A percentile compares a stretch with the other conserved stretches of the same genome.
phyloP scores from a whole-genome alignment of 208 protist genomes.

The Phytomonas serpens region DNA sequence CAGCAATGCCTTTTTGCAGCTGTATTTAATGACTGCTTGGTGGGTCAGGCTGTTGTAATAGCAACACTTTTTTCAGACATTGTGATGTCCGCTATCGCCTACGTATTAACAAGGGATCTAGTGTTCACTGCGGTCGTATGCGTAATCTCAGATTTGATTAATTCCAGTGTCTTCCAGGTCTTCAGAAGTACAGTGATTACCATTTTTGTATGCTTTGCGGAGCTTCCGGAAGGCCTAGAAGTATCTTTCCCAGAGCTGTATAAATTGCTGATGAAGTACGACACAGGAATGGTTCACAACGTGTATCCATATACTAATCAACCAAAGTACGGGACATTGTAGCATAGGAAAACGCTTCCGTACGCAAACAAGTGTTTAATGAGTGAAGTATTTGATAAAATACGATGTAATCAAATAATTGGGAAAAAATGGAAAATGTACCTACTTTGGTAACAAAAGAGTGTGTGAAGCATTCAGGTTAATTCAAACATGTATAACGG shows the following conservation, averaged over 20 bases:
- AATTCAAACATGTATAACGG: background rate
- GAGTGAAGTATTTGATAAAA: background rate
- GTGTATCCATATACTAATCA: background rate
- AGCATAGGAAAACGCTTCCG: background rate
- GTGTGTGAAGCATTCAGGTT: background rate
- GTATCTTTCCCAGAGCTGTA: conserved; percentile 59
- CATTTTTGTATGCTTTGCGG: conserved; percentile 83
- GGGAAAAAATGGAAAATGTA: background rate
- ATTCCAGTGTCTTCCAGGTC: conserved; percentile 32
- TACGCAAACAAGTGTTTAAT: background rate
- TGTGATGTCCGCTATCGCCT: conserved; percentile 19
- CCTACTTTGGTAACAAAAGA: background rate
- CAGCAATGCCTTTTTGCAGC: conserved; percentile 60
- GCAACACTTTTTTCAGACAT: conserved; percentile 24
- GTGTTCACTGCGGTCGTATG: conserved; percentile 20
- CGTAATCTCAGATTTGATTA: conserved; percentile 42
- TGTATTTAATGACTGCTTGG: conserved; percentile 75
- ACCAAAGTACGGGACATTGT: background rate
- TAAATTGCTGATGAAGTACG: conserved; percentile 24
- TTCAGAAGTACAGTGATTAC: conserved; percentile 56
- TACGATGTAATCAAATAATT: background rate
- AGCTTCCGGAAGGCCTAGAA: conserved; percentile 55
- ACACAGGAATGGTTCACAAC: conserved; percentile 22
- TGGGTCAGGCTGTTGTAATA: conserved; percentile 25
- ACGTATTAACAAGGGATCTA: conserved; percentile 17